Evolutionary conservation across 1,139 yeast species (phyloP).

Genomic region (Taphrina confusa): DNA sequence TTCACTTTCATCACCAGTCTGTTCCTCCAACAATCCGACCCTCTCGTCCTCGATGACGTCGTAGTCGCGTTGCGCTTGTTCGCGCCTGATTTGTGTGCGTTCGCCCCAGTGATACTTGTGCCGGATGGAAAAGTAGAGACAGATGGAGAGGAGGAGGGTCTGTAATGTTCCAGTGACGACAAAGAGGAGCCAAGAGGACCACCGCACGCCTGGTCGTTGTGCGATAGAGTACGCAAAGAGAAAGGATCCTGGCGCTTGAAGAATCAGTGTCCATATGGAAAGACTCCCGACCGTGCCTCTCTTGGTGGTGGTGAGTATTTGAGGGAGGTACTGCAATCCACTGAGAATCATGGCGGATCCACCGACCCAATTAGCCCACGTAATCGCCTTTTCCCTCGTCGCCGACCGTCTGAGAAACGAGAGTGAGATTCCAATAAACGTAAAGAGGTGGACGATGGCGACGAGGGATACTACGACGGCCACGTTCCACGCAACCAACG

Average conservation of each 20-base stretch:
- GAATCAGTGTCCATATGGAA: conserved; percentile 76
- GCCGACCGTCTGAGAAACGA: conserved; percentile 16
- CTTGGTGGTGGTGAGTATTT: conserved; percentile 65
- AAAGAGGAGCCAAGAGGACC: conserved; percentile 88
- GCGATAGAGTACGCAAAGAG: conserved; percentile 72
- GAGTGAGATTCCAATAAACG: conserved; percentile 48
- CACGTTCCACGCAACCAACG: conserved; percentile 24
- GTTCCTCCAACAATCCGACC: conserved; percentile 25
- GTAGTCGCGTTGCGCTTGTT: conserved; percentile 26
- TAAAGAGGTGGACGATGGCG: conserved; percentile 46
- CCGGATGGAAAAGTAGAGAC: conserved; percentile 46
- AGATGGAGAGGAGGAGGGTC: conserved; percentile 56
- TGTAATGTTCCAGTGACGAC: conserved; percentile 72
- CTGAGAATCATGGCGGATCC: conserved; percentile 57
- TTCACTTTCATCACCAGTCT: conserved; percentile 20
- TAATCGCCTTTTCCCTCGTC: conserved; percentile 24
- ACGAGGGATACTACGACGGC: conserved; percentile 40
- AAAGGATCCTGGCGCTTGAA: conserved; percentile 90
- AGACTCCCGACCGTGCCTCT: conserved; percentile 79
- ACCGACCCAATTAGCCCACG: conserved; percentile 63
- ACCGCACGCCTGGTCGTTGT: conserved; percentile 70
- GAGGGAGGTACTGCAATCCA: conserved; percentile 76
- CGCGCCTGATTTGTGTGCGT: conserved; percentile 20
- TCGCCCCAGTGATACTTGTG: conserved; percentile 27
- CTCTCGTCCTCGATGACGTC: conserved; percentile 23